phyloP scores from a whole-genome alignment of 495 filamentous ascomycete species.

The Aspergillus wentii region DNA sequence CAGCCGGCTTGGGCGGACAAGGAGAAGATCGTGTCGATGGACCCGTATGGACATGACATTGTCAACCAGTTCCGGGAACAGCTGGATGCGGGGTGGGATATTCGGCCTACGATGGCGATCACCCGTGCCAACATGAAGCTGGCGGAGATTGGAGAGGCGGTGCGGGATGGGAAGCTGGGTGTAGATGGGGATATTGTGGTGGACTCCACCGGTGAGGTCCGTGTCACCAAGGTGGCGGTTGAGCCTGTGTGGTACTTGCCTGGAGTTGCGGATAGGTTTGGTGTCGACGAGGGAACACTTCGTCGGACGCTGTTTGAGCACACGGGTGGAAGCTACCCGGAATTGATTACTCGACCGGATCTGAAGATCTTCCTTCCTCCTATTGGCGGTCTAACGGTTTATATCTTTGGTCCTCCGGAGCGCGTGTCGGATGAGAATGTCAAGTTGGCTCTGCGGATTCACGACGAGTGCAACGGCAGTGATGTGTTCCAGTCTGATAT shows the following conservation, averaged over 20 bases:
- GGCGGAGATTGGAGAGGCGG: slow-evolving; percentile 86
- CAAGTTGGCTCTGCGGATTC: slow-evolving; percentile 80
- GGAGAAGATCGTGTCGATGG: slow-evolving; percentile 97
- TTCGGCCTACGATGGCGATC: slow-evolving; percentile 90
- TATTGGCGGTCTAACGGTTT: slow-evolving; percentile 94
- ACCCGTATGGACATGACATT: slow-evolving; percentile 81
- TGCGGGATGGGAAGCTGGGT: slow-evolving; percentile 68
- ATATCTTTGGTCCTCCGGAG: slow-evolving; percentile 92
- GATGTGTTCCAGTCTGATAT: slow-evolving; percentile 99
- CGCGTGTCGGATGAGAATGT: slow-evolving; percentile 88
- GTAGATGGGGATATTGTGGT: slow-evolving; percentile 91
- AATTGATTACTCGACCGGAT: slow-evolving; percentile 86
- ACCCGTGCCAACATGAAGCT: slow-evolving; percentile 97
- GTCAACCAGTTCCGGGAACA: slow-evolving; percentile 36
- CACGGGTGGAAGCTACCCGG: slow-evolving; percentile 88
- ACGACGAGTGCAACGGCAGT: slow-evolving; percentile 96
- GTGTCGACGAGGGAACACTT: slow-evolving; percentile 85
- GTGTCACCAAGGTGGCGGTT: slow-evolving; percentile 94
- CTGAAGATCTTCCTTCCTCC: slow-evolving; percentile 95
- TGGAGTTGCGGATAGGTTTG: slow-evolving; percentile 91
- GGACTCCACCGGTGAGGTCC: slow-evolving; percentile 76
- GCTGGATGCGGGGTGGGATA: slow-evolving; percentile 72
- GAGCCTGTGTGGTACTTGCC: slow-evolving; percentile 97
- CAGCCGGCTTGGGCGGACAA: slow-evolving; percentile 86
- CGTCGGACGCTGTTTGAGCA: slow-evolving; percentile 89